Conservation (phyloP, 441 rosid genomes). For the Euphorbia schlechtendalii region DNA sequence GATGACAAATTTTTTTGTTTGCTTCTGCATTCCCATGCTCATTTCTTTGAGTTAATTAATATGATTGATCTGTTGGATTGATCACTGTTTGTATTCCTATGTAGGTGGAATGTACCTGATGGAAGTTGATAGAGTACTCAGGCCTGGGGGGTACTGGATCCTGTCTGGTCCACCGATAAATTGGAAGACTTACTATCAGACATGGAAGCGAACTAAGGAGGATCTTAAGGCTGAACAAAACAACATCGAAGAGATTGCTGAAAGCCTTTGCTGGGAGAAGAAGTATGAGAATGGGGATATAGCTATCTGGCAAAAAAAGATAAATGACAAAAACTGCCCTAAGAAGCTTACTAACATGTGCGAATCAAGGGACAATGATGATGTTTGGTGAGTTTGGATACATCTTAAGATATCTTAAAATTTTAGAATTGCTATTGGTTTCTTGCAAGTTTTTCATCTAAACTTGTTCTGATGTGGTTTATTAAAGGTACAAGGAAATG, state of each 20-base stretch:
- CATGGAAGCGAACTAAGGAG: slow-evolving; percentile 68
- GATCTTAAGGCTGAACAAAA: slow-evolving; percentile 75
- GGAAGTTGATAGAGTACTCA: slow-evolving; percentile 88
- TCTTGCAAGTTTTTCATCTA: background rate
- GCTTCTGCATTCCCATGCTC: no score
- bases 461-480: slow-evolving; percentile 12
- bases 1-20: no score
- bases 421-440: background rate
- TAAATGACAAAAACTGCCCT: slow-evolving; percentile 51
- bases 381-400: slow-evolving; percentile 62
- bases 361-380: slow-evolving; percentile 49
- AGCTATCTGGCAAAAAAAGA: slow-evolving; percentile 61
- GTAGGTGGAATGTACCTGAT: slow-evolving; percentile 70
- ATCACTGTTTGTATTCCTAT: no score
- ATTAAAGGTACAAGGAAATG: slow-evolving; percentile 68
- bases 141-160: slow-evolving; percentile 93
- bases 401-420: slow-evolving; percentile 2
- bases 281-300: slow-evolving; percentile 84
- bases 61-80: no score
- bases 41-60: no score
- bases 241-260: slow-evolving; percentile 67
- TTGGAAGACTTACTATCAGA: slow-evolving; percentile 74
- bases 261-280: slow-evolving; percentile 88
- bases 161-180: slow-evolving; percentile 91
- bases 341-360: slow-evolving; percentile 51